Evolutionary conservation across 257 asterid genomes (phyloP).

Genomic region (Knoxia roxburghii): DNA sequence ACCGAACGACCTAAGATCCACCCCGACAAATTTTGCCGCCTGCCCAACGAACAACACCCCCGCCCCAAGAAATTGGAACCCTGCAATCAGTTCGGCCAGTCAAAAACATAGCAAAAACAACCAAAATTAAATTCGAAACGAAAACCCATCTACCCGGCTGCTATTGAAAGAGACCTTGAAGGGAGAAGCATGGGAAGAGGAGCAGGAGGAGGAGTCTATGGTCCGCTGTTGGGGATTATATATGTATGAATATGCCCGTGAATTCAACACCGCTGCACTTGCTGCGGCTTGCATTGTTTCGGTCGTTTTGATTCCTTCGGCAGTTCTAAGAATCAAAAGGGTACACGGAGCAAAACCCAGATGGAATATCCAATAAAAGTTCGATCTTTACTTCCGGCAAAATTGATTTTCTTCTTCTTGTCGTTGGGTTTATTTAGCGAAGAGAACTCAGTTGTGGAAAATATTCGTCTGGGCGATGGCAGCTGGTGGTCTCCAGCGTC

Average conservation of each 20-base stretch:
- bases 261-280: slow-evolving; percentile 32
- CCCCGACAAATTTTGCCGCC: slow-evolving; percentile 8
- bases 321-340: background rate
- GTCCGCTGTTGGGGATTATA: slow-evolving; percentile 31
- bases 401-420: background rate
- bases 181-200: slow-evolving; percentile 26
- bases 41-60: slow-evolving; percentile 6
- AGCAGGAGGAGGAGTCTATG: slow-evolving; percentile 36
- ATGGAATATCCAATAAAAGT: too few species aligned
- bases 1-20: background rate
- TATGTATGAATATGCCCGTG: slow-evolving; percentile 29
- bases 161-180: slow-evolving; percentile 8
- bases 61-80: slow-evolving; percentile 12
- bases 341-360: slow-evolving; percentile 5
- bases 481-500: background rate
- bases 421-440: background rate
- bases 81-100: slow-evolving; percentile 13
- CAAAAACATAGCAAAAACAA: background rate
- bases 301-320: background rate
- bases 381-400: background rate
- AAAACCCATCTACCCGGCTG: background rate
- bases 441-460: background rate
- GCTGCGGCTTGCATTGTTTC: slow-evolving; percentile 20
- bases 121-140: background rate
- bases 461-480: background rate